Conservation (phyloP, 2,329 filamentous ascomycete species). For the Aspergillus sp. region DNA sequence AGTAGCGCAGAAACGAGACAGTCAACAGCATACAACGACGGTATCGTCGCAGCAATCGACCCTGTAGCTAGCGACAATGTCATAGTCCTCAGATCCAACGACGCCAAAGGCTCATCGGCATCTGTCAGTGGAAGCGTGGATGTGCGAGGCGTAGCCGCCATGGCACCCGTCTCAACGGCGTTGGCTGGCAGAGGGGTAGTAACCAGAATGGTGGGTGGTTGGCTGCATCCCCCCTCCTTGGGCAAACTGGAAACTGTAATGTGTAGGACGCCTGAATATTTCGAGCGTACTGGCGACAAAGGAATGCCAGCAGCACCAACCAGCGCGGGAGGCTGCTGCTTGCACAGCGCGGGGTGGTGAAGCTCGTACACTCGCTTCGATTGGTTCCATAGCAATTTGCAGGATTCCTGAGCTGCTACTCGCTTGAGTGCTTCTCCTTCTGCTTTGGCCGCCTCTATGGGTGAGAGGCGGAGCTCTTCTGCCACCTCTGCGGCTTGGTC, state of each 20-base stretch:
- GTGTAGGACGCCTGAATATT: constrained; percentile 40
- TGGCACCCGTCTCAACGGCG: constrained; percentile 34
- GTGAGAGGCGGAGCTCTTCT: constrained; percentile 42
- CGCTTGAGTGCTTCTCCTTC: constrained; percentile 47
- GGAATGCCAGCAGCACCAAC: constrained; percentile 39
- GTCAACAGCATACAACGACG: constrained; percentile 52
- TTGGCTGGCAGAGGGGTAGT: constrained; percentile 42
- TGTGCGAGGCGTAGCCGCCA: constrained; percentile 37
- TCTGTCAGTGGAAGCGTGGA: constrained; percentile 45
- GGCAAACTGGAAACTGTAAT: constrained; percentile 43
- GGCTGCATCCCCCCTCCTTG: constrained; percentile 4
- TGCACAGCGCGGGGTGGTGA: constrained; percentile 46
- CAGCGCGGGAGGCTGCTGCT: constrained; percentile 30
- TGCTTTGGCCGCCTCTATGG: constrained; percentile 44
- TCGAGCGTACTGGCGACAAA: constrained; percentile 33
- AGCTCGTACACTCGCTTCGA: constrained; percentile 47
- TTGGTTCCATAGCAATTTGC: constrained; percentile 47
- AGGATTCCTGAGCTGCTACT: constrained; percentile 50
- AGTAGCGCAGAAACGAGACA: constrained; percentile 49
- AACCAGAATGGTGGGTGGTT: constrained; percentile 40
- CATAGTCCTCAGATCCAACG: constrained; percentile 46
- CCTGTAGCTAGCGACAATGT: constrained; percentile 44
- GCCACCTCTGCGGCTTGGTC: constrained; percentile 47
- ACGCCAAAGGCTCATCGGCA: constrained; percentile 41
- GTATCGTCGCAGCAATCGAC: constrained; percentile 43